Base-by-base conservation (phyloP, 2,329 filamentous ascomycete species). In the Alternaria consortialis region DNA sequence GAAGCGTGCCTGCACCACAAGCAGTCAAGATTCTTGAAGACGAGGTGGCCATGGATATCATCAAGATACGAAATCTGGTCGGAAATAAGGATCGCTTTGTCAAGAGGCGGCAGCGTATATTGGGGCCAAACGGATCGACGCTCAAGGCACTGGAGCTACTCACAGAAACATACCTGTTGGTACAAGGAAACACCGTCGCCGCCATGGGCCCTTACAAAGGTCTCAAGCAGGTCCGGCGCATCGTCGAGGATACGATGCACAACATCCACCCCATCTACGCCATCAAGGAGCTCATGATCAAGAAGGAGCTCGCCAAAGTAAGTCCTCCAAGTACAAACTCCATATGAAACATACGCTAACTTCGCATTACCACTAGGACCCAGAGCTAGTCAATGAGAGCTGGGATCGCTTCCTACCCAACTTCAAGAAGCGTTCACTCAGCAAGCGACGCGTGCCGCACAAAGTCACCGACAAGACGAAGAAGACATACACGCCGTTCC, bases 331-430 rank as follows among this genome's bases (percentile, higher is more conserved):
- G 32, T 13, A 1, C 8, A 1, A 50, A 23, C 5, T 37, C 15
- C 13, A 50, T 3, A 11, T 5, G 7, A 9, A 2, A 37, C 46
- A 6, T 6, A n/a, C 20, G 37, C 46, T 50, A 4, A 50, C 46
- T 17, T 37, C 12, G 9, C 12, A 23, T n/a, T 20, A 25, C 39
- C 39, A 42, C 31, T 13, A 50, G 81, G 93, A 97, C 73, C 93
- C 93, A 0, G 90, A 91, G 43, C 85, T 98, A 23, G 91, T 88
- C 53, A 88, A 91, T 70, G 94, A 98, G 82, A 95, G 89, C 78
- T 99, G 94, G 94, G 93, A 97, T 74, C 88, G 94, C 17, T 99
- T 98, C 83, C 84, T 99, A 53, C 95, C 95, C 52, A 93, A 99
- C 79, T 98, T 98, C 85, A 97, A 97, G 87, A 97, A 92, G 84